A percentile compares a stretch with the other conserved stretches of the same genome.
Conservation (phyloP, 23 red algal genomes). For the Porphyridium purpureum region DNA sequence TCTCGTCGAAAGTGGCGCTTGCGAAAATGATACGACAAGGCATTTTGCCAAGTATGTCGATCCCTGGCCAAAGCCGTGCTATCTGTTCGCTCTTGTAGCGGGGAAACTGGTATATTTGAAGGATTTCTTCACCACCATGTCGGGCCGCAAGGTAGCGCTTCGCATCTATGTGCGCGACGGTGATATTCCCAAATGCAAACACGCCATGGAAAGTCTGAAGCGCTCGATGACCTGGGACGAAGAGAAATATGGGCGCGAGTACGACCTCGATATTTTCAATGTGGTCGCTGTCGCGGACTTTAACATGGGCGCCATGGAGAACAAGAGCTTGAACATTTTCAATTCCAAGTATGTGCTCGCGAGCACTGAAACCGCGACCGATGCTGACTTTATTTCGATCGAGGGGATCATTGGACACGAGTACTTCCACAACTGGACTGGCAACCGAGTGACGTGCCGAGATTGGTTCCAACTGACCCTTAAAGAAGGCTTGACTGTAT, state of each 20-base stretch:
- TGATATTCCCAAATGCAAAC: slow-evolving; percentile 38
- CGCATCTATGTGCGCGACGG: slow-evolving; percentile 62
- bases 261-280: slow-evolving; percentile 88
- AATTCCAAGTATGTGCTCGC: slow-evolving; percentile 93
- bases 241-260: slow-evolving; percentile 76
- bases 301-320: slow-evolving; percentile 98
- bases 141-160: slow-evolving; percentile 40
- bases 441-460: slow-evolving; percentile 88
- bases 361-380: slow-evolving; percentile 75
- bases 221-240: slow-evolving; percentile 96
- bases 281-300: slow-evolving; percentile 89
- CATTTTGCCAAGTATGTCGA: slow-evolving; percentile 83
- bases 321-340: slow-evolving; percentile 91
- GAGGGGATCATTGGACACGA: slow-evolving; percentile 82
- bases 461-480: slow-evolving; percentile 95
- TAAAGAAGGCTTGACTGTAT: slow-evolving; percentile 97
- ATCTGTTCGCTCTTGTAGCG: slow-evolving; percentile 91
- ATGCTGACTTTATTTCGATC: slow-evolving; percentile 71
- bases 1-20: slow-evolving; percentile 17
- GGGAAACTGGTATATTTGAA: slow-evolving; percentile 42
- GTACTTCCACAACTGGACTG: slow-evolving; percentile 98
- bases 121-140: slow-evolving; percentile 70
- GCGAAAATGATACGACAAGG: slow-evolving; percentile 4
- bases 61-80: slow-evolving; percentile 68
- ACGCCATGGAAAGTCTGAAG: slow-evolving; percentile 84